Evolutionary conservation across 2,329 filamentous ascomycete genomes (phyloP), one percentile per base, ranked within the genome.

Genomic region (Truncatella angustata): DNA sequence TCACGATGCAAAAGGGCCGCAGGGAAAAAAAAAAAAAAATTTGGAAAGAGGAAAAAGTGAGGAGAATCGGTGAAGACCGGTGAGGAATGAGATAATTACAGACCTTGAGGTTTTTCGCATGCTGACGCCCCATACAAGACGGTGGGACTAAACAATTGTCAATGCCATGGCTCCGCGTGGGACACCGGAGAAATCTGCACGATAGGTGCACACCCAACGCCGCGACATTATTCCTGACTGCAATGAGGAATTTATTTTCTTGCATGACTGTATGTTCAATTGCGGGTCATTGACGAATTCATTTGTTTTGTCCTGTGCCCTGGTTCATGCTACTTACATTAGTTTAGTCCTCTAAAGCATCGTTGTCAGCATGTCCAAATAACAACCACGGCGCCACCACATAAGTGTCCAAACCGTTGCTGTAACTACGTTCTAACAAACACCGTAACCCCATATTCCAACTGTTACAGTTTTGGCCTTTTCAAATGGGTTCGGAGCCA

Each of bases 1-100:
- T 84, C 11, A 21, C 9, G 26, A 23, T 20, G 23, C 18, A 35
- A 37, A 23, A 16, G 34, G 18, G 24, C 32, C 23, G 20, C 46
- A n/a, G n/a, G n/a, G n/a, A n/a, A n/a, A n/a, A n/a, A n/a, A n/a
- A n/a, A n/a, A n/a, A n/a, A n/a, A 36, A 37, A 26, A 28, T 12
- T 23, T 36, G 46, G 32, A 44, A 28, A 24, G n/a, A n/a, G n/a
- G n/a, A n/a, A n/a, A n/a, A n/a, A n/a, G n/a, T n/a, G n/a, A n/a
- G n/a, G 44, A 44, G 28, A 44, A 30, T 20, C 16, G 40, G 40
- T 44, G 11, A 20, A 40, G 16, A 40, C 36, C 20, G 36, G 20
- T 16, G 30, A 47, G 44, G n/a, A n/a, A n/a, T 14, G 16, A 24
- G 44, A 24, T 24, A 23, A 28, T n/a, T 26, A 7, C 24, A 21